A percentile compares a stretch with the other conserved stretches of the same genome.
These are phyloP conservation scores for Auriscalpium microsporum DNA, from an alignment of 768 basidiomycete species.

Conservation along the genomic window DNA sequence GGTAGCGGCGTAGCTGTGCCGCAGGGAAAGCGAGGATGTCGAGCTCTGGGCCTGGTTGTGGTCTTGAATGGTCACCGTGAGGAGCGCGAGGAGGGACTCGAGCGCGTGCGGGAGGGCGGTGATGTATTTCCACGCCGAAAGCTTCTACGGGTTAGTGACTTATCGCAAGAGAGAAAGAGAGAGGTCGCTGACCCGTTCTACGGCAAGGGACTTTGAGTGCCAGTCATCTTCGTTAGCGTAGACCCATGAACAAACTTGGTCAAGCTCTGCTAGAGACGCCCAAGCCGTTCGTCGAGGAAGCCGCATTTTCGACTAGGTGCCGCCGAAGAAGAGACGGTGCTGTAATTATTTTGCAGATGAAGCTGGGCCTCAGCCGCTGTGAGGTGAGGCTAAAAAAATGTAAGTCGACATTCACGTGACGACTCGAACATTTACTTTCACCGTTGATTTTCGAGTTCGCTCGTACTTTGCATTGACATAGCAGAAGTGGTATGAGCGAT, in stretches of 20 bases:
- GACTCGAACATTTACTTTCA: too few relatives aligned
- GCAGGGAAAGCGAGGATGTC: constrained; percentile 39
- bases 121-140: constrained; percentile 73
- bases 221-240: constrained; percentile 55
- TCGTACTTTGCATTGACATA: too few relatives aligned
- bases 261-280: constrained; percentile 59
- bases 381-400: neutral
- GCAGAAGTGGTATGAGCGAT: too few relatives aligned
- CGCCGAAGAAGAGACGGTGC: neutral
- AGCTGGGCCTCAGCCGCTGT: neutral
- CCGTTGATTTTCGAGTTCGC: too few relatives aligned
- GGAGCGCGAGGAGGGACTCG: constrained; percentile 58
- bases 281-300: constrained; percentile 80
- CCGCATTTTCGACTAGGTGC: constrained; percentile 34
- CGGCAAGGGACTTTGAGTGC: constrained; percentile 46
- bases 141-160: constrained; percentile 28
- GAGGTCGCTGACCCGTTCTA: constrained; percentile 46
- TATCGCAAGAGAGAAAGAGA: neutral
- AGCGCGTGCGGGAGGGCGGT: constrained; percentile 75
- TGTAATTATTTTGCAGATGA: neutral
- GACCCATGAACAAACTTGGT: constrained; percentile 70
- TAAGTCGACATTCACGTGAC: too few relatives aligned
- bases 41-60: constrained; percentile 14
- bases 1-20: constrained; percentile 74
- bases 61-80: constrained; percentile 56